A percentile compares a stretch with the other conserved stretches of the same genome.
These are phyloP conservation scores for Penicillium sp. DNA, from an alignment of 2,329 filamentous ascomycete genomes.

Conservation along the genomic window DNA sequence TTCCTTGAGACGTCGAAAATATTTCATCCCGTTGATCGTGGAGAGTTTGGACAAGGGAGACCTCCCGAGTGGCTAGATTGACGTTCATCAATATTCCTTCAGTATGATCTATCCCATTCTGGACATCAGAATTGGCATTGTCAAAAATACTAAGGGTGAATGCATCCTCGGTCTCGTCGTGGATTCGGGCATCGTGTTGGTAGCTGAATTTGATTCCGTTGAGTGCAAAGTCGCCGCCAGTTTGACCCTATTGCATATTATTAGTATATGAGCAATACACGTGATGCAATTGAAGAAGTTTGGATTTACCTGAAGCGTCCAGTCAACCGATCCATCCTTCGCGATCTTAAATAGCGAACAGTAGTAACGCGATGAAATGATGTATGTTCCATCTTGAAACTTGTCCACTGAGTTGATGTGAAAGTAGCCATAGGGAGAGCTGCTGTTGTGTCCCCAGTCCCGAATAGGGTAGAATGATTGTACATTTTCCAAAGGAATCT, in stretches of 20 bases:
- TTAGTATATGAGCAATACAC: neutral
- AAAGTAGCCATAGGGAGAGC: conserved; percentile 22
- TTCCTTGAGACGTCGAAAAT: conserved; percentile 18
- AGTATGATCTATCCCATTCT: neutral
- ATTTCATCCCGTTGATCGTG: conserved; percentile 1
- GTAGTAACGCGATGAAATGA: neutral
- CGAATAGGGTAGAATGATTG: conserved; percentile 9
- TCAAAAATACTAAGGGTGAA: conserved; percentile 31
- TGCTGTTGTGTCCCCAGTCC: conserved; percentile 12
- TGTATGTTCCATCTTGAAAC: conserved; percentile 1
- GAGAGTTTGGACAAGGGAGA: neutral
- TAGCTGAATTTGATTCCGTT: conserved; percentile 24
- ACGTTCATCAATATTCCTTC: conserved; percentile 17
- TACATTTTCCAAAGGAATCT: conserved; percentile 19
- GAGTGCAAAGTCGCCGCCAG: conserved; percentile 25
- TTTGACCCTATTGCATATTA: conserved; percentile 17
- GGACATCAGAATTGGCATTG: conserved; percentile 25
- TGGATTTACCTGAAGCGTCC: conserved; percentile 18
- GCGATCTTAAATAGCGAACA: conserved; percentile 7
- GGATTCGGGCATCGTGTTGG: conserved; percentile 35
- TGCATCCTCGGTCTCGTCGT: conserved; percentile 24
- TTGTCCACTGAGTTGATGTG: conserved; percentile 26
- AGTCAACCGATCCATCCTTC: conserved; percentile 4
- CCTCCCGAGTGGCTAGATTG: conserved; percentile 8
- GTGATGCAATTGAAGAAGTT: neutral